Base-by-base conservation (phyloP, 1,284 basidiomycete genomes). In the Tremellales sp. region DNA sequence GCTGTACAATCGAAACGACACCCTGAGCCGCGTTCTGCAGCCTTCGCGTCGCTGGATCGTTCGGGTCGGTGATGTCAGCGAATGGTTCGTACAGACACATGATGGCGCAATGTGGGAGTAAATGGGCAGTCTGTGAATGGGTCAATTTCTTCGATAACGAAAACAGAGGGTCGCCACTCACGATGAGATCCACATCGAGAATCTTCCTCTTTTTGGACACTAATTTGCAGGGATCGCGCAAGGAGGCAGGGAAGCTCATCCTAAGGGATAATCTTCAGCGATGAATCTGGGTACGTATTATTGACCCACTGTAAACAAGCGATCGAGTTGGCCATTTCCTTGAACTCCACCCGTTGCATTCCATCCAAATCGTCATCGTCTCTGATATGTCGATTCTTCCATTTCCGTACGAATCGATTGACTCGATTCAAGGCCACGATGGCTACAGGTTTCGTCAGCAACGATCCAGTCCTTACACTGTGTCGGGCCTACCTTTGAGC, bases 81-180 rank as follows among this genome's bases (percentile, higher is more conserved):
- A 70, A 72, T 7, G 66, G 60, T 47, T 74, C 72, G 50, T 71
- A 68, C 5, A 74, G 58, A 29, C 61, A 67, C 38, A 72, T 72
- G 32, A 59, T 56, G 1, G 66, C 63, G 26, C 62, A 53, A 39
- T 71, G 63, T 5, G 70, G 70, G 3, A 70, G 22, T 48, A 68
- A 53, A 37, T 69, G 68, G 3, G 69, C 66, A 21, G 60, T 47
- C 60, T 63, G 40, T 18, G 4, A 14, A 31, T 25, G n/a, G 29
- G 22, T 39, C 29, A 50, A 37, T 21, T 5, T 3, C 28, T 22
- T 18, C 27, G 19, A 34, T 27, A 2, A 40, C 13, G 27, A 36
- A n/a, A 33, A 34, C n/a, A 2, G 19, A 35, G 18, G 14, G 9
- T 5, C 6, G 25, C 26, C 4, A 53, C 62, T 49, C 34, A 66